Evolutionary conservation across 2,329 filamentous ascomycete genomes (phyloP), one percentile per base, ranked within the genome.

Genomic region (Penicillium occitanis): DNA sequence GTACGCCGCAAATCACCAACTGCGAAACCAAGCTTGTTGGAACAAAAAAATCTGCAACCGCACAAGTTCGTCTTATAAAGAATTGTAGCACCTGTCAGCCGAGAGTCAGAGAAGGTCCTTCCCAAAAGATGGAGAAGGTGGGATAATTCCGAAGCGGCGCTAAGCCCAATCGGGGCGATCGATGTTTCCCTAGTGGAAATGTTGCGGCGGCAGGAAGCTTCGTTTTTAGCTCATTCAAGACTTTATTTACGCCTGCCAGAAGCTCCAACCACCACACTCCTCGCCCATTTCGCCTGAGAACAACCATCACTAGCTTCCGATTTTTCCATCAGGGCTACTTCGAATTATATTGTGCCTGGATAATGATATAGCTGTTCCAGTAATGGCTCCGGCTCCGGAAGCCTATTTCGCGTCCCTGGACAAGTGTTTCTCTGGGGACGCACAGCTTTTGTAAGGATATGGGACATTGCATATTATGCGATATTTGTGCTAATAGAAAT

Each of bases 361-460:
- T 74, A 73, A 81, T 80, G 78, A 78, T 78, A 76, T 79, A 77
- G 67, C 70, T 74, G 75, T 71, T 70, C 68, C 68, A 71, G 74
- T 75, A 76, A 93, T 92, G 90, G 90, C 88, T 82, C 85, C 88
- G 79, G 82, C 87, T 75, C 85, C 87, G 74, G 89, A 90, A 81
- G 84, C 86, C 77, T 95, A 93, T 81, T 91, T 96, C 74, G 92
- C 93, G 75, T 88, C 92, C 75, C 85, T 97, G 79, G 90, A 92
- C 79, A 88, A 91, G 76, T 96, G 92, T 81, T 85, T 98, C 74
- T 89, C 87, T 73, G 91, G 92, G 80, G 89, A 94, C 78, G 86
- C 87, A 74, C 86, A 90, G 76, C 84, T 97, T 74, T 85, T 97
- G 91, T 96, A 85, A 51, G 77, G 5, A 64, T 48, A 17, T 30